Evolutionary conservation across 2,329 filamentous ascomycete genomes (phyloP).

Genomic region (Aspergillus carbonarius): DNA sequence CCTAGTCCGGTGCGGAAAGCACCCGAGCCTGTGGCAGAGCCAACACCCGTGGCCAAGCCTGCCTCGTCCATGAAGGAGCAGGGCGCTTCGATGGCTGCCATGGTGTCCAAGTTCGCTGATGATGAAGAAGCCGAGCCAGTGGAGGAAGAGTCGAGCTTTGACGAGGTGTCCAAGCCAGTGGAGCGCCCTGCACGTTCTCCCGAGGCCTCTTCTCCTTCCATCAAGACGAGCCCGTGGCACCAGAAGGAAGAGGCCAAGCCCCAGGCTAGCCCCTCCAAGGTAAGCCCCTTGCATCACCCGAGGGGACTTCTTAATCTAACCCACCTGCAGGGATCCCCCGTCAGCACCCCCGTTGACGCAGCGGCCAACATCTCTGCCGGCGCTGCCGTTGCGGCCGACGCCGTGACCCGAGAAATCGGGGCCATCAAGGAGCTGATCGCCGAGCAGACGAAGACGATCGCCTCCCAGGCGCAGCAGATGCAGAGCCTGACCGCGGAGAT

Average conservation of each 20-base stretch:
- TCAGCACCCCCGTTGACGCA: conserved; percentile 39
- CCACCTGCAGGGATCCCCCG: conserved; percentile 17
- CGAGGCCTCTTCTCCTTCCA: conserved; percentile 25
- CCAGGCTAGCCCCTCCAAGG: conserved; percentile 25
- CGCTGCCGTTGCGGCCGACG: conserved; percentile 44
- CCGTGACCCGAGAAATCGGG: conserved; percentile 65
- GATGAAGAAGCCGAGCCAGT: conserved; percentile 58
- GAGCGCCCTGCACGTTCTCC: conserved; percentile 55
- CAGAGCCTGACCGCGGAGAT: conserved; percentile 68
- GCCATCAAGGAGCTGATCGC: conserved; percentile 78
- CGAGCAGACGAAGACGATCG: conserved; percentile 74
- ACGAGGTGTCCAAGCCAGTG: conserved; percentile 75
- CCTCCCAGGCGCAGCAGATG: conserved; percentile 74
- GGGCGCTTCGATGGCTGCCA: conserved; percentile 78
- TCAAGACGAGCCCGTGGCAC: conserved; percentile 31
- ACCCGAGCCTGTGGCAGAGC: conserved; percentile 31
- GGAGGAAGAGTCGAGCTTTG: conserved; percentile 76
- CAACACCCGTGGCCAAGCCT: conserved; percentile 44
- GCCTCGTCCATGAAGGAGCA: conserved; percentile 78
- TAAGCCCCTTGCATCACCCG: conserved; percentile 12
- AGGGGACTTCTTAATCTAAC: not conserved
- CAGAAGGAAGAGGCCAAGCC: conserved; percentile 30
- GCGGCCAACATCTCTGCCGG: conserved; percentile 24
- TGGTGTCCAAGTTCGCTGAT: conserved; percentile 85
- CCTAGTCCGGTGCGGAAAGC: conserved; percentile 35